Percentiles rank a stretch among this genome's conserved stretches.
Evolutionary conservation across 225 moss, liverwort and hornwort species (phyloP).

Genomic region (Thuidium tamariscinum): DNA sequence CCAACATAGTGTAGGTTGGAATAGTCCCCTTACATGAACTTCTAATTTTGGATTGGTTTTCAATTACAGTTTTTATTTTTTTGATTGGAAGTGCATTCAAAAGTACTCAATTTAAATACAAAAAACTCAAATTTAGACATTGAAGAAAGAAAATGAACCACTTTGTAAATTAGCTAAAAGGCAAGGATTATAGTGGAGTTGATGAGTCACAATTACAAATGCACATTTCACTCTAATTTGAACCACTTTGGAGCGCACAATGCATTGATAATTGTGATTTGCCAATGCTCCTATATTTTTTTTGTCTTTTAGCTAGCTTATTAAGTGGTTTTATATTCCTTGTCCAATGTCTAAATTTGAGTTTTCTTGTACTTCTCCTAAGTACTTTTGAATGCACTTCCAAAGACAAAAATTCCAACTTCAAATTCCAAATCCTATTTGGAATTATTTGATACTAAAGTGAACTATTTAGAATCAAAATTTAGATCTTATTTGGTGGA

Average conservation of each 20-base stretch:
- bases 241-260: background rate
- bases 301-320: background rate
- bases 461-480: no score
- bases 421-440: background rate
- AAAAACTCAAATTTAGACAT: no score
- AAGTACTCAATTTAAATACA: no score
- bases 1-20: accelerated
- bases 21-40: background rate
- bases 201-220: background rate
- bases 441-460: no score
- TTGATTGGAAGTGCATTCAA: background rate
- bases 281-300: background rate
- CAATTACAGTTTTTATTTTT: background rate
- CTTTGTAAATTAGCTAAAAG: background rate
- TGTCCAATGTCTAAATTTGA: background rate
- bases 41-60: background rate
- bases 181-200: background rate
- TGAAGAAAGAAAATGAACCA: background rate
- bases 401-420: background rate
- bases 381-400: no score
- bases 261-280: background rate
- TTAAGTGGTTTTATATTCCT: background rate
- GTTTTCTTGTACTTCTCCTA: no score
- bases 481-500: background rate
- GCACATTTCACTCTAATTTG: no score